Base-by-base conservation (phyloP, 129 eudicot genomes). In the Pseudognaphalium luteoalbum region DNA sequence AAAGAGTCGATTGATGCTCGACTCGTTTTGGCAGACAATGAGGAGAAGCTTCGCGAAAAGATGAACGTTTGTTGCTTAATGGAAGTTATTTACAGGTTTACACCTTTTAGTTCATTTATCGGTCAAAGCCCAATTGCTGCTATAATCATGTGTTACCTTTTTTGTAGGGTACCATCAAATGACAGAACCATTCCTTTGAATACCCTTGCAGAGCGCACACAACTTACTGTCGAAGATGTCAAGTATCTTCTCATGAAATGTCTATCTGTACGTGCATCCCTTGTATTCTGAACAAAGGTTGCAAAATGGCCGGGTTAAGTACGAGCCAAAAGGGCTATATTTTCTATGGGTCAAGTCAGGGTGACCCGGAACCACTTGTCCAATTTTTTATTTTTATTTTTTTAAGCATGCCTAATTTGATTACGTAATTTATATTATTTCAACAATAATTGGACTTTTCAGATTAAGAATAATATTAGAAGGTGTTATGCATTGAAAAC, bases 191-290 rank as follows among this genome's bases (percentile, higher is more conserved):
- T 93, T 73, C 98, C 97, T 1, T 77, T 93, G 60, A 82, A 84
- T 66, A 62, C 85, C 84, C 90, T 93, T 74, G 96, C 98, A 39
- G 98, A 93, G 72, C 85, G 92, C 34, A 93, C 97, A 78, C 90
- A 84, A 70, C 92, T 88, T 10, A 74, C 92, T 6, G 85, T 93
- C 6, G 98, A 93, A 80, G 95, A 87, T 59, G 98, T 93, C 35
- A 97, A 93, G 80, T 79, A 83, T 76, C 98, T 93, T 30, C 97
- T 93, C 74, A 90, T 93, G 97, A 93, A 93, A 80, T 88, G 98
- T 91, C 87, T n/a, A n/a, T n/a, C n/a, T n/a, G 98, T 93, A 86
- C 87, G 95, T 87, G 25, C 4, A n/a, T 3, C 63, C 37, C 14
- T 52, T 17, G 47, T 39, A 39, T 39, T 39, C 42, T 37, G 2